Evolutionary conservation across 1,284 basidiomycete genomes (phyloP).

Genomic region (Lentinula novae-zelandiae): DNA sequence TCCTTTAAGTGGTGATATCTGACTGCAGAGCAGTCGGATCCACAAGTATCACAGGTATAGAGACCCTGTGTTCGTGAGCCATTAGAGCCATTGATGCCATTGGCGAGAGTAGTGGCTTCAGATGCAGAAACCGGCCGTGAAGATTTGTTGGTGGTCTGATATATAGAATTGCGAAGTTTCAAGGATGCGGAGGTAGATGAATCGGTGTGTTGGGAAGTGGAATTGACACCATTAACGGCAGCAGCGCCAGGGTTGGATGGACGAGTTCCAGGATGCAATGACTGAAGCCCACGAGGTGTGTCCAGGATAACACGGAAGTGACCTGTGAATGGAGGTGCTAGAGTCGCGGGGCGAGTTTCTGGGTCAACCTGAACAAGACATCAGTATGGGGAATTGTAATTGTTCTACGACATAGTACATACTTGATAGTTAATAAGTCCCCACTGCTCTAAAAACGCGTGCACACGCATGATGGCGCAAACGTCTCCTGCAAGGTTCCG

Average conservation of each 20-base stretch:
- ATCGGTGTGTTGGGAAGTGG: not conserved
- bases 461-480: constrained; percentile 98
- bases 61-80: constrained; percentile 36
- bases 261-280: constrained; percentile 89
- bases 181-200: constrained; percentile 53
- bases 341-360: constrained; percentile 89
- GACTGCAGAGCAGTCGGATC: constrained; percentile 84
- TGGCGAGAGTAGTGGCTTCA: constrained; percentile 36
- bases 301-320: constrained; percentile 98
- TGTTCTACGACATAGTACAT: constrained; percentile 21
- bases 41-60: constrained; percentile 92
- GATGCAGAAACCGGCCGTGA: constrained; percentile 58
- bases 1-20: constrained; percentile 94
- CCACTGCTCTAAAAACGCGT: constrained; percentile 99
- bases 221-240: constrained; percentile 43
- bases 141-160: constrained; percentile 83
- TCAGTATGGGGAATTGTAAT: not conserved
- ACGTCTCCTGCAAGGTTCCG: constrained; percentile 97
- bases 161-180: constrained; percentile 83
- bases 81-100: constrained; percentile 49
- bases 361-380: constrained; percentile 79
- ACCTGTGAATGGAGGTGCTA: constrained; percentile 97
- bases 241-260: constrained; percentile 42
- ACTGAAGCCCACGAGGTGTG: constrained; percentile 93
- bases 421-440: constrained; percentile 99